These are phyloP conservation scores for Boletus sensibilis DNA, from an alignment of 768 basidiomycete species.

Conservation along the genomic window DNA sequence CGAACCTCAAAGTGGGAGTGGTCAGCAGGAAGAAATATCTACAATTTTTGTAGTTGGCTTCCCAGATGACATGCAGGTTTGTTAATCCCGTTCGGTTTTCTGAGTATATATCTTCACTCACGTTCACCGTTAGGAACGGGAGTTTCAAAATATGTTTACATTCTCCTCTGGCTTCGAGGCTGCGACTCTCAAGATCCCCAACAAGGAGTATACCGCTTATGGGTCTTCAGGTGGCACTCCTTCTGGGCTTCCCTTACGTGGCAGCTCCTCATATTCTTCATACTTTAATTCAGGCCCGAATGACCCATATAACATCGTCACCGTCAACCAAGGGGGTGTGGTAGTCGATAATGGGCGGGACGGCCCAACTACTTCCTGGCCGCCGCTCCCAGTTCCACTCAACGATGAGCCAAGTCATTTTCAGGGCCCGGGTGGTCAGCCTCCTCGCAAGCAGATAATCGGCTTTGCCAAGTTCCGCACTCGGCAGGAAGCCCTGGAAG, in stretches of 20 bases:
- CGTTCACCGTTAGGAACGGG: constrained; percentile 71
- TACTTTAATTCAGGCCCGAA: constrained; percentile 52
- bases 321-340: constrained; percentile 78
- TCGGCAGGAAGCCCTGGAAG: constrained; percentile 81
- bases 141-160: constrained; percentile 99
- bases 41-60: constrained; percentile 99
- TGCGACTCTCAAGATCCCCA: constrained; percentile 95
- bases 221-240: constrained; percentile 43
- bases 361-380: constrained; percentile 71
- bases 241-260: constrained; percentile 37
- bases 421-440: constrained; percentile 34
- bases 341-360: constrained; percentile 79
- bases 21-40: constrained; percentile 80
- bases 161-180: constrained; percentile 96
- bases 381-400: constrained; percentile 36
- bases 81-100: constrained; percentile 30
- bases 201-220: constrained; percentile 83
- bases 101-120: constrained; percentile 14
- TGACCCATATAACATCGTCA: constrained; percentile 83
- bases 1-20: constrained; percentile 25
- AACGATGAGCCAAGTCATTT: constrained; percentile 35
- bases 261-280: constrained; percentile 35
- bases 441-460: constrained; percentile 92
- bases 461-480: constrained; percentile 96
- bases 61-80: constrained; percentile 96